Evolutionary conservation across 2,329 filamentous ascomycete genomes (phyloP), one percentile per base, ranked within the genome.

Genomic region (Fusarium fracticaudum): DNA sequence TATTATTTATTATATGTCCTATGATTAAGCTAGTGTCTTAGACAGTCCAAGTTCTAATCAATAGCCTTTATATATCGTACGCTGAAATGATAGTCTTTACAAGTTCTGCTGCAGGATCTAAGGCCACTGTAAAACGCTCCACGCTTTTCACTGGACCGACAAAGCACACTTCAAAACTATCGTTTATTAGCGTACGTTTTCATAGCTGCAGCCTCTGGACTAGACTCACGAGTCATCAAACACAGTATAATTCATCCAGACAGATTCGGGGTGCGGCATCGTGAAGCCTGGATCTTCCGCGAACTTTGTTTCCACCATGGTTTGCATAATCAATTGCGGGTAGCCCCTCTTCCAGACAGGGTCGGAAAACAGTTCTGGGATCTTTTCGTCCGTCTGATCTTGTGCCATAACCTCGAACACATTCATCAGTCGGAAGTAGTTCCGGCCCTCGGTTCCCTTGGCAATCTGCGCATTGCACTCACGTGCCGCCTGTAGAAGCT

Each of bases 331-430:
- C 18, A 65, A 13, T 12, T 65, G 38, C 0, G 57, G 62, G 4
- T 65, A 65, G 8, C 62, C 57, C 12, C 62, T 51, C 57, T 40
- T 65, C 62, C 62, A 65, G 6, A 65, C 62, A 5, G 45, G 62
- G 3, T 65, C 62, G 2, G 57, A 62, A 24, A 65, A 65, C 0
- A 65, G 26, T 17, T 65, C 57, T 2, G 57, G 62, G 2, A 45
- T 45, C 1, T 51, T 14, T 35, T 62, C 57, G 3, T 65, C 62
- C 1, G 26, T 45, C 12, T 65, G 57, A 45, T 65, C 62, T 13
- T 65, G 62, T 5, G 57, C 44, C 62, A 65, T 65, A 22, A 51
- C 38, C 24, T 65, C 62, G 6, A 65, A 45, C 14, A 65, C 62
- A 20, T 65, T 57, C 62, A 65, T 65, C 1, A 65, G 57, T 4